Percentiles rank a stretch among this genome's conserved stretches.
Evolutionary conservation across 2,329 filamentous ascomycete genomes (phyloP).

Genomic region (Cladorrhinum sp.): DNA sequence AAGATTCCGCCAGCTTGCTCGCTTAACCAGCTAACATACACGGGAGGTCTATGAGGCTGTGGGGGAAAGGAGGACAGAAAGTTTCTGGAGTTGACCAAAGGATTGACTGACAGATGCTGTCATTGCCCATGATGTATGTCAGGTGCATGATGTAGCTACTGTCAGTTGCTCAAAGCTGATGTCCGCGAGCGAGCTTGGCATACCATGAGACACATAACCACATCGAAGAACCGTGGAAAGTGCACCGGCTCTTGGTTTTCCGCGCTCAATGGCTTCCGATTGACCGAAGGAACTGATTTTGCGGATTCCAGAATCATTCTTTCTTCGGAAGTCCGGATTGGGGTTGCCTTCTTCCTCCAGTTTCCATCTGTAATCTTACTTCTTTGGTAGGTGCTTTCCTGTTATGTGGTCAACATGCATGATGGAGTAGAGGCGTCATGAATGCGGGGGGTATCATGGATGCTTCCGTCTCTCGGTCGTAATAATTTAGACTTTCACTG

Average conservation of each 20-base stretch:
- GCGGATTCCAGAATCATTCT: background rate
- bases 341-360: background rate
- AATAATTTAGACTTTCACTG: background rate
- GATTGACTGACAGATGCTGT: background rate
- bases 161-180: background rate
- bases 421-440: background rate
- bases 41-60: background rate
- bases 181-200: background rate
- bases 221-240: background rate
- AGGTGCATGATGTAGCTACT: background rate
- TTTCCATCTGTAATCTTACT: background rate
- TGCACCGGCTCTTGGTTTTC: background rate
- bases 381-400: background rate
- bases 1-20: slow-evolving; percentile 1
- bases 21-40: background rate
- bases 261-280: background rate
- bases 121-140: background rate
- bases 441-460: background rate
- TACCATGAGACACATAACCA: background rate
- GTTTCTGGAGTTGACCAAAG: background rate
- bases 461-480: background rate
- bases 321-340: slow-evolving; percentile 8
- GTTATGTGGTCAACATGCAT: background rate
- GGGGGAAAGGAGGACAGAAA: background rate
- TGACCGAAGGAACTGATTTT: background rate